phyloP scores from a whole-genome alignment of 2,329 filamentous ascomycete genomes.

The Boeremia exigua region DNA sequence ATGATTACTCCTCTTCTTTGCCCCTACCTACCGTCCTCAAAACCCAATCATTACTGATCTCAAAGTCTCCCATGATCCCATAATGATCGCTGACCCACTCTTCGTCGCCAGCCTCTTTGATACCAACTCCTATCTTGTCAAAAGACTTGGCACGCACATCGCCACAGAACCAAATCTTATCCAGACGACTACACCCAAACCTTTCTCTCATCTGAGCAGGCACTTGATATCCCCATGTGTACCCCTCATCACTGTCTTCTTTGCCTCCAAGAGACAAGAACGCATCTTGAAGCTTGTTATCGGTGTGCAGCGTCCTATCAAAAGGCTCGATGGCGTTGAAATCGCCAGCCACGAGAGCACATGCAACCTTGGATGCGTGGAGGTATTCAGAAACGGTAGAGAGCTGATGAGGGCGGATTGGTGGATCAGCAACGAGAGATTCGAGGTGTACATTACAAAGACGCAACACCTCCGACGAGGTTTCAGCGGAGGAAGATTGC shows the following conservation, averaged over 20 bases:
- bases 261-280: constrained; percentile 59
- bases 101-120: constrained; percentile 46
- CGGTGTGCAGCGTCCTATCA: constrained; percentile 56
- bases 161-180: constrained; percentile 60
- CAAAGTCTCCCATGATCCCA: constrained; percentile 49
- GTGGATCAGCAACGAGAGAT: constrained; percentile 57
- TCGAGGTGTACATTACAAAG: constrained; percentile 66
- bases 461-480: constrained; percentile 44
- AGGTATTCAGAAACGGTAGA: constrained; percentile 53
- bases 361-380: constrained; percentile 46
- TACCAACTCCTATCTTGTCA: constrained; percentile 56
- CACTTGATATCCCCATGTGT: constrained; percentile 65
- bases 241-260: constrained; percentile 59
- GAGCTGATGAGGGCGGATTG: constrained; percentile 59
- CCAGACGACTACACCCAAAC: constrained; percentile 62
- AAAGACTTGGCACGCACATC: constrained; percentile 43
- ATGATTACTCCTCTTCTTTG: neutral
- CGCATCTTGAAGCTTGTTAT: constrained; percentile 59
- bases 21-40: neutral
- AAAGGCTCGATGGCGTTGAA: constrained; percentile 65
- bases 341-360: constrained; percentile 60
- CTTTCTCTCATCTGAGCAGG: constrained; percentile 44
- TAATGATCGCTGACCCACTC: constrained; percentile 61
- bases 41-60: constrained; percentile 11
- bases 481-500: neutral